These are phyloP conservation scores for Neurospora sp. DNA, from an alignment of 495 filamentous ascomycete species.

Conservation along the genomic window DNA sequence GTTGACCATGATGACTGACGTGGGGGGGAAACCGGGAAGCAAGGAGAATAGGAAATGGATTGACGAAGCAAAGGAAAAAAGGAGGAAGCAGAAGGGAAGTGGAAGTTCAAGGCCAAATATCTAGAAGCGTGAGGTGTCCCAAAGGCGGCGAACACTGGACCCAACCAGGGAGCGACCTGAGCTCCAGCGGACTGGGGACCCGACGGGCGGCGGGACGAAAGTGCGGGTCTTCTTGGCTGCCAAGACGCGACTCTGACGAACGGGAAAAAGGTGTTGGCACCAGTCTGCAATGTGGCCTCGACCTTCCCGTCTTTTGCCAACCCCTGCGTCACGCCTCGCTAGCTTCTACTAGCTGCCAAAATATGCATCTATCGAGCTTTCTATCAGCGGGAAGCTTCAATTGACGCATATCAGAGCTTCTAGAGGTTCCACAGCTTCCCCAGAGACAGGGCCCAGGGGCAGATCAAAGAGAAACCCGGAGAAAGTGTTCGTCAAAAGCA, in stretches of 20 bases:
- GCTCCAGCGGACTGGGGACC: not conserved
- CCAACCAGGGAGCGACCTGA: conserved; percentile 6
- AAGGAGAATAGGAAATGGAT: conserved; percentile 5
- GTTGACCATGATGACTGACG: conserved; percentile 53
- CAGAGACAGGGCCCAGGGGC: not conserved
- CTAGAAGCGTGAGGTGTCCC: not conserved
- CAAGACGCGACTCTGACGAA: not conserved
- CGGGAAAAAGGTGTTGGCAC: not conserved
- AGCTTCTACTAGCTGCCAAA: not conserved
- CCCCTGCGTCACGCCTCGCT: not conserved
- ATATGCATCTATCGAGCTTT: not conserved
- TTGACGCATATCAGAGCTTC: not conserved
- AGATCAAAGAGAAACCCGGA: not conserved
- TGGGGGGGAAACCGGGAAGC: conserved; percentile 12
- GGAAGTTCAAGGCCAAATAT: not conserved
- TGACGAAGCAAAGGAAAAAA: conserved; percentile 5
- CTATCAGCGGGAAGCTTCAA: not conserved
- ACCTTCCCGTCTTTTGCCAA: not conserved
- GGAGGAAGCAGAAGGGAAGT: not conserved
- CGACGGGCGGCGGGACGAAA: not conserved
- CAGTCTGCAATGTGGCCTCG: conserved; percentile 16
- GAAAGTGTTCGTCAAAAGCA: not conserved
- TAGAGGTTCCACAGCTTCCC: not conserved
- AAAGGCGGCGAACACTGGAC: not conserved
- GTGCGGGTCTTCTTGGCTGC: not conserved